Evolutionary conservation across 108 stramenopile genomes (phyloP), one percentile per base, ranked within the genome.

Genomic region (Epithemia pelagica): DNA sequence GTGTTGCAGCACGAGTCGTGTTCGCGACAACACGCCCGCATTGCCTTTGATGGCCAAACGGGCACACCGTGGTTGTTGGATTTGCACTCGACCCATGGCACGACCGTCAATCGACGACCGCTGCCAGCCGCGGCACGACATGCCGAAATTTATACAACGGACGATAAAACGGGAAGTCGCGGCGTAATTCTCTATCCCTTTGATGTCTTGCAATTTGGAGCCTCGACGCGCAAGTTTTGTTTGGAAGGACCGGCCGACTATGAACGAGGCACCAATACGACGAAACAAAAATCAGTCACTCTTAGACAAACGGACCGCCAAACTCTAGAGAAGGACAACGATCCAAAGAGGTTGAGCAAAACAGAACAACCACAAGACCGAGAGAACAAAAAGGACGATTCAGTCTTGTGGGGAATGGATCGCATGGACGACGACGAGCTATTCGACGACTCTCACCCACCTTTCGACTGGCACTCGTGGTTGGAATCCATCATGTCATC

Each of bases 121-220:
- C 66, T 92, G 61, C 87, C 90, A 0, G 37, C 62, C 0, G 60
- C 74, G 51, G 82, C 87, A 5, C 68, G 70, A 69, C 37, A 46
- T 46, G 37, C 37, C 37, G 37, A 46, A 46, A 15, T 46, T 5
- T 46, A 46, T 15, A 46, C 37, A 5, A 46, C 37, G 10, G 37
- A 10, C 37, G 37, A 46, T 15, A 82, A 81, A 62, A 58, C 33
- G 20, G 90, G 86, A 22, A 62, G 80, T 8, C 67, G 89, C 33
- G 89, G 90, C 2, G 80, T 91, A 56, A 62, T 86, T 65, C 0
- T 92, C n/a, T 84, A 68, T 66, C 84, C 83, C 0, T 88, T 88
- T 1, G 88, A 89, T 72, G 76, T 83, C 2, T 72, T 92, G 25
- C 61, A 70, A 52, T 88, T 89, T 74, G 91, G 91, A 8, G 84